Conservation (phyloP, 805 yeast genomes). For the Candida palmyrensis region DNA sequence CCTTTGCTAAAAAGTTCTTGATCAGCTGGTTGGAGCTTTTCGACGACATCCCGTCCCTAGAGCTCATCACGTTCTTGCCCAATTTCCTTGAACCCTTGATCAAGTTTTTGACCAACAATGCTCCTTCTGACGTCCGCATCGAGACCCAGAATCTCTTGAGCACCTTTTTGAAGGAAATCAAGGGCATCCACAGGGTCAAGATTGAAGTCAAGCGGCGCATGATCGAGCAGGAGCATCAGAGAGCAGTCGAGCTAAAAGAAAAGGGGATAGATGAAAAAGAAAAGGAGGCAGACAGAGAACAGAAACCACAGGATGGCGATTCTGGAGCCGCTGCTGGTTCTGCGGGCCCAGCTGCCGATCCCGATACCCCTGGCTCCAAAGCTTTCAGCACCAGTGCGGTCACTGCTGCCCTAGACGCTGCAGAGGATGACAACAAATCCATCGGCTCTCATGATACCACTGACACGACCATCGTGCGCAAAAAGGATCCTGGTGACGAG, state of each 20-base stretch:
- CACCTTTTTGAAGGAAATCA: slow-evolving; percentile 73
- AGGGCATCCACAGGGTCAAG: slow-evolving; percentile 67
- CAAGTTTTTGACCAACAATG: slow-evolving; percentile 66
- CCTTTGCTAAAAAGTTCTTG: slow-evolving; percentile 84
- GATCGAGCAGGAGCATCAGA: slow-evolving; percentile 10
- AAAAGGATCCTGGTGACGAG: slow-evolving; percentile 4
- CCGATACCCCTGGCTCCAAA: not conserved
- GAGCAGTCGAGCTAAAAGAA: slow-evolving; percentile 11
- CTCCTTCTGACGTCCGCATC: slow-evolving; percentile 81
- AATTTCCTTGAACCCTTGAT: slow-evolving; percentile 83
- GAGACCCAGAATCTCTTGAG: slow-evolving; percentile 78
- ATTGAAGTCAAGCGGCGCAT: slow-evolving; percentile 35
- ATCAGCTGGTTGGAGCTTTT: slow-evolving; percentile 93
- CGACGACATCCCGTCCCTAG: slow-evolving; percentile 89
- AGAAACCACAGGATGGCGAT: slow-evolving; percentile 6
- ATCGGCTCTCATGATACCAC: slow-evolving; percentile 20
- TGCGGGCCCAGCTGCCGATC: not conserved
- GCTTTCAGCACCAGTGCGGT: not conserved
- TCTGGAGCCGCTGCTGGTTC: slow-evolving; percentile 1
- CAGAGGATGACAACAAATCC: slow-evolving; percentile 17
- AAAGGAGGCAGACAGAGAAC: slow-evolving; percentile 5
- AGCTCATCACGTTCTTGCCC: slow-evolving; percentile 80
- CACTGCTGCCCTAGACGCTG: not conserved
- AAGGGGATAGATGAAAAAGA: slow-evolving; percentile 2
- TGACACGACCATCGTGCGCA: slow-evolving; percentile 21